These are phyloP conservation scores for Paramecium bursaria DNA, from an alignment of 73 alveolate genomes.

Conservation along the genomic window DNA sequence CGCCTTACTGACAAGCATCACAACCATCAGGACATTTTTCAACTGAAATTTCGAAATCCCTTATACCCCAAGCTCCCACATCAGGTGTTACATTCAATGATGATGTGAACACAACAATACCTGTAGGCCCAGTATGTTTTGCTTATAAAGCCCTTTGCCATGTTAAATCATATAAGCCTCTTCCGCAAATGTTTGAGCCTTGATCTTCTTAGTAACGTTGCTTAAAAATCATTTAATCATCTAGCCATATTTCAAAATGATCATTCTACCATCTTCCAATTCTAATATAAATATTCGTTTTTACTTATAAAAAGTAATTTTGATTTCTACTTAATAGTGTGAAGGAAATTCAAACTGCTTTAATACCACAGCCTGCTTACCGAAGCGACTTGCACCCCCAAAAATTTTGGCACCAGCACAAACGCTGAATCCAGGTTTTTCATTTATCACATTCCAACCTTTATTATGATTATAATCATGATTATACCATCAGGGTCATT, in stretches of 20 bases:
- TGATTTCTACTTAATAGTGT: background rate
- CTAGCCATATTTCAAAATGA: background rate
- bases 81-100: constrained; percentile 11
- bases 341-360: constrained; percentile 17
- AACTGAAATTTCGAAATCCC: constrained; percentile 13
- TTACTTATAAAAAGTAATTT: constrained; percentile 21
- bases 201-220: background rate
- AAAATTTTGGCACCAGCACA: constrained; percentile 37
- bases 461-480: background rate
- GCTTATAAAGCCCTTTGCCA: background rate
- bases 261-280: constrained; percentile 51
- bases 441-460: constrained; percentile 32
- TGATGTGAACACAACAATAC: constrained; percentile 35
- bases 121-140: constrained; percentile 36
- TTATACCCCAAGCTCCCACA: constrained; percentile 51
- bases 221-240: constrained; percentile 2
- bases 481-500: constrained; percentile 40
- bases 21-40: constrained; percentile 55
- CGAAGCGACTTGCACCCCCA: constrained; percentile 30
- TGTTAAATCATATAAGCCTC: background rate
- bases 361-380: background rate
- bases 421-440: background rate
- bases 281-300: background rate
- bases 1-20: constrained; percentile 36
- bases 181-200: constrained; percentile 28